Base-by-base conservation (phyloP, 805 yeast species). In the Saturnispora kantuleensis region DNA sequence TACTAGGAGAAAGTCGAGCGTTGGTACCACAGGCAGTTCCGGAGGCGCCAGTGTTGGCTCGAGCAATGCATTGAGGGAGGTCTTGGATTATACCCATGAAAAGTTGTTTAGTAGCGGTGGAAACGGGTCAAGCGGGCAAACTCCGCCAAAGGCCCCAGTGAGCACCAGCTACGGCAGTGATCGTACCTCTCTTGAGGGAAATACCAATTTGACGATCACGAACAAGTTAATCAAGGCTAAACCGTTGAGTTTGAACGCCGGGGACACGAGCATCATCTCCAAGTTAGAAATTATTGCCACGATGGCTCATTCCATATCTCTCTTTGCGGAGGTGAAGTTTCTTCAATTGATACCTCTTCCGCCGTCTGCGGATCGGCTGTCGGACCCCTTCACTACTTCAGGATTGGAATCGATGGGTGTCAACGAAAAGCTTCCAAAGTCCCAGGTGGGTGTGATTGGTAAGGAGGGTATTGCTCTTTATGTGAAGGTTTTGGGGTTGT, bases 291-390 rank as follows among this genome's bases (percentile, higher is more conserved):
- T 78, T 1, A 65, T 87, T 38, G 87, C 95, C 2, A 87, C 96
- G 1, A 88, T 87, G 65, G 87, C 96, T 0, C 93, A 88, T 57
- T 95, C 95, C 0, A 79, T 93, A 16, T 79, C 81, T 50, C 69
- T 87, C 30, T 88, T 82, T 67, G 97, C 97, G 0, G 96, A 88
- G 52, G 88, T 87, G 26, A 93, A 93, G 62, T 86, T 81, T 55
- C 72, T 82, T 35, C 97, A 90, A 65, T 68, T 89, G 53, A 76
- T 83, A 32, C 96, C 96, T 9, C 68, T 79, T 21, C 82, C 86
- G 1, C 81, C 81, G 0, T 37, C 41, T 31, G 21, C 37, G 3
- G 39, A 41, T 17, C 29, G 39, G 18, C 17, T 42, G 17, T 35
- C 21, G 11, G 45, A 42, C 16, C 45, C 45, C 21, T 42, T 42